Evolutionary conservation across 169 alveolate species (phyloP).

Genomic region (Plasmodium inui): DNA sequence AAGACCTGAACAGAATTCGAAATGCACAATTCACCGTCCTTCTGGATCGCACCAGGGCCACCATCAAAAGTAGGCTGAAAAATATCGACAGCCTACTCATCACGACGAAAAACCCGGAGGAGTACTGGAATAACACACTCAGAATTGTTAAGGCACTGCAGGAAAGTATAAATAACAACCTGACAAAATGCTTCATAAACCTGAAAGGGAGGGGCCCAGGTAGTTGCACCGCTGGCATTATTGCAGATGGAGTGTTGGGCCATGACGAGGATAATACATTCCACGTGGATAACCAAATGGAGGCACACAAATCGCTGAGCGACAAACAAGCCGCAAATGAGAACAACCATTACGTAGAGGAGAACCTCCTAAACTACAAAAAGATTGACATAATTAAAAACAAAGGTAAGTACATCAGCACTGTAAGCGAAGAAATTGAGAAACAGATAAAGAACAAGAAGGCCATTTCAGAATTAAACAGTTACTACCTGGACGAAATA

Average conservation of each 20-base stretch:
- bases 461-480: constrained; percentile 5
- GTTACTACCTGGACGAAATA: constrained; percentile 46
- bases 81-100: constrained; percentile 35
- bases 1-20: constrained; percentile 64
- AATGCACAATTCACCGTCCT: constrained; percentile 30
- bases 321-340: not conserved
- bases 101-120: constrained; percentile 52
- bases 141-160: constrained; percentile 18
- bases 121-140: constrained; percentile 44
- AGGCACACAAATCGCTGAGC: not conserved
- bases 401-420: constrained; percentile 36
- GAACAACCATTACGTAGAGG: not conserved
- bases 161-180: constrained; percentile 16
- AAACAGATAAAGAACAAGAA: constrained; percentile 16
- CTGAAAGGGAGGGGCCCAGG: constrained; percentile 13
- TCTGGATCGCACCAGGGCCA: constrained; percentile 15
- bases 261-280: not conserved
- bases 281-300: not conserved
- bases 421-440: constrained; percentile 29
- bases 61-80: constrained; percentile 45
- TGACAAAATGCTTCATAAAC: constrained; percentile 64
- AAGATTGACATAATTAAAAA: constrained; percentile 50
- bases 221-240: not conserved
- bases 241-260: not conserved
- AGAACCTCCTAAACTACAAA: not conserved